Evolutionary conservation across 768 basidiomycete species (phyloP).

Genomic region (Pholiota microspora): DNA sequence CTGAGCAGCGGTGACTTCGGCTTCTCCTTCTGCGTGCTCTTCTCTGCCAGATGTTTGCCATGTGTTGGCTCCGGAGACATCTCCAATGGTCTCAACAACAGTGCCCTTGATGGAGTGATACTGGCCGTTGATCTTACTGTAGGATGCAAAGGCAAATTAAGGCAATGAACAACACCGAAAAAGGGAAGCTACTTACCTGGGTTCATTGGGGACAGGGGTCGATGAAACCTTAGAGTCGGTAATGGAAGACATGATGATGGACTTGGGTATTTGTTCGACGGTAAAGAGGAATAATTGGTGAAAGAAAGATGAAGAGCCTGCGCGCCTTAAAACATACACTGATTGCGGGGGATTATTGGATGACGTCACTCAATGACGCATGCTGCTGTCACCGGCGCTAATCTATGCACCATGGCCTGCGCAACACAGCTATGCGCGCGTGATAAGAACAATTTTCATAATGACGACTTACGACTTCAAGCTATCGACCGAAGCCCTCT

Average conservation of each 20-base stretch:
- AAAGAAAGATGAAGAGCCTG: too few species aligned
- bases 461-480: too few species aligned
- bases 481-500: too few species aligned
- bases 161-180: not conserved
- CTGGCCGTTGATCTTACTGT: slow-evolving; percentile 38
- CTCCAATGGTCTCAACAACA: slow-evolving; percentile 35
- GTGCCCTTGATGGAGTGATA: slow-evolving; percentile 38
- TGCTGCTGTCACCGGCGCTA: not conserved
- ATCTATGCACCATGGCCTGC: not conserved
- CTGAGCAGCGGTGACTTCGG: slow-evolving; percentile 43
- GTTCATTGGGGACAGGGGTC: not conserved
- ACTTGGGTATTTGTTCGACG: not conserved
- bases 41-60: slow-evolving; percentile 44
- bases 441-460: too few species aligned
- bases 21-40: slow-evolving; percentile 47
- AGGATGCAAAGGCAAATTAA: not conserved
- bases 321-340: too few species aligned
- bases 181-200: not conserved
- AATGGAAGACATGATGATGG: not conserved
- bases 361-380: not conserved
- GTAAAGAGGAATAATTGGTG: too few species aligned
- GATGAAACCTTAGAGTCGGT: not conserved
- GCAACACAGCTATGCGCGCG: too few species aligned
- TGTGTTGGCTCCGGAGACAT: slow-evolving; percentile 39
- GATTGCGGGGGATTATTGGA: not conserved